Percentiles rank a stretch among this genome's conserved stretches.
Conservation (phyloP, 805 yeast species). For the Scheffersomyces lignosus region DNA sequence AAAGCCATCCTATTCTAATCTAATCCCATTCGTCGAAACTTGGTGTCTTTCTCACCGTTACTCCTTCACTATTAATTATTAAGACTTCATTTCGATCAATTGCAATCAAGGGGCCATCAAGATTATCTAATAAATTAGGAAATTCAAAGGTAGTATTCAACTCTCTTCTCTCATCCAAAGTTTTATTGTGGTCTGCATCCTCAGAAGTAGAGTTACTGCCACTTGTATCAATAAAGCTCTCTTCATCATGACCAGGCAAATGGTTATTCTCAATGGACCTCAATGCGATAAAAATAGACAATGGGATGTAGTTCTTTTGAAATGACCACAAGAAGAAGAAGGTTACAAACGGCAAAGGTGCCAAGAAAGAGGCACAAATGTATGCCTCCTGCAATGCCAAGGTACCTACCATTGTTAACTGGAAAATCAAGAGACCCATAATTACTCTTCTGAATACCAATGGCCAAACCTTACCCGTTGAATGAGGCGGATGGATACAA, state of each 20-base stretch:
- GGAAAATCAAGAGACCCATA: constrained; percentile 79
- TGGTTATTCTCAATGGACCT: constrained; percentile 66
- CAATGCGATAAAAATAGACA: constrained; percentile 82
- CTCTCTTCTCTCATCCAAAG: constrained; percentile 81
- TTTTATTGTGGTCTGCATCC: constrained; percentile 37
- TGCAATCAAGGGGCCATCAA: constrained; percentile 87
- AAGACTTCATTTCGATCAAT: constrained; percentile 51
- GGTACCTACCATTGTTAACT: constrained; percentile 90
- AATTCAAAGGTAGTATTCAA: constrained; percentile 69
- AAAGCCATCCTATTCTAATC: background rate
- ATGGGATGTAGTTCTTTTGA: constrained; percentile 76
- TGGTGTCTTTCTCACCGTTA: constrained; percentile 22
- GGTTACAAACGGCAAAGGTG: constrained; percentile 76
- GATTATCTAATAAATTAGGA: constrained; percentile 64
- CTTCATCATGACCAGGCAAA: constrained; percentile 20
- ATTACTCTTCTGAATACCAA: constrained; percentile 79
- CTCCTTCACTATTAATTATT: constrained; percentile 28
- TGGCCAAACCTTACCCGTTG: constrained; percentile 97
- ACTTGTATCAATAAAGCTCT: constrained; percentile 3
- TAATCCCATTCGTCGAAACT: constrained; percentile 15
- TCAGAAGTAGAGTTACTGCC: constrained; percentile 7
- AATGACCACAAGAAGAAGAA: constrained; percentile 73
- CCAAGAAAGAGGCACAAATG: constrained; percentile 64
- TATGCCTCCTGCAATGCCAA: constrained; percentile 80
- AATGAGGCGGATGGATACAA: constrained; percentile 93